These are phyloP conservation scores for Darksidea phi DNA, from an alignment of 495 filamentous ascomycete genomes.

Conservation along the genomic window DNA sequence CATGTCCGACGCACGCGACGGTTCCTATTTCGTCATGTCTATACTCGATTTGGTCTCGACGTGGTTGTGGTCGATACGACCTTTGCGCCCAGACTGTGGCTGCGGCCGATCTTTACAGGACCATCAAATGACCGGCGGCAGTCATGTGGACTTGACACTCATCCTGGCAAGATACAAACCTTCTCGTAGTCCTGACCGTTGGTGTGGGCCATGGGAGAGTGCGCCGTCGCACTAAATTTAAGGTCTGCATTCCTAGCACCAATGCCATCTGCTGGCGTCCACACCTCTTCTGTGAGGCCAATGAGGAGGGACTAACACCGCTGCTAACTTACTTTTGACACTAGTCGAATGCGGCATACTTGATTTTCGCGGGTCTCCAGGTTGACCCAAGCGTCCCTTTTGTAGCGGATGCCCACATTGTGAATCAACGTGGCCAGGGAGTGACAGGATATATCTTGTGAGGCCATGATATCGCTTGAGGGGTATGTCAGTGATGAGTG, in stretches of 20 bases:
- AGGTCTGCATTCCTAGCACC: slow-evolving; percentile 33
- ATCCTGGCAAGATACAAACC: slow-evolving; percentile 10
- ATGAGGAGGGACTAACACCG: slow-evolving; percentile 9
- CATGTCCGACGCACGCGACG: slow-evolving; percentile 18
- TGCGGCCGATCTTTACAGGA: slow-evolving; percentile 12
- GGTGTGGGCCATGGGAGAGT: slow-evolving; percentile 5
- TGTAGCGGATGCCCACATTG: slow-evolving; percentile 36
- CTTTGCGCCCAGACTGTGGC: slow-evolving; percentile 7
- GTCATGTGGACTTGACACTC: slow-evolving; percentile 21
- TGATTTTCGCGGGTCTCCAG: slow-evolving; percentile 1
- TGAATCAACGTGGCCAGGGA: not conserved
- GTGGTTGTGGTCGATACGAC: not conserved
- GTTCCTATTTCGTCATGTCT: slow-evolving; percentile 17
- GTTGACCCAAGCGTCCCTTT: slow-evolving; percentile 20
- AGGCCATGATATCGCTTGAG: not conserved
- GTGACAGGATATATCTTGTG: not conserved
- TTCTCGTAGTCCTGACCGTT: slow-evolving; percentile 4
- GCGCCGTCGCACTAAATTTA: slow-evolving; percentile 28
- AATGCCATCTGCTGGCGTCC: slow-evolving; percentile 22
- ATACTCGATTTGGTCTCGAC: slow-evolving; percentile 3
- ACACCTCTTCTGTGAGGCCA: not conserved
- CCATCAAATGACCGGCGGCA: slow-evolving; percentile 19
- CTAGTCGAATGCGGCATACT: slow-evolving; percentile 19
- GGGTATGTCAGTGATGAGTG: not conserved
- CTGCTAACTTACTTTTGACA: slow-evolving; percentile 23